Conservation (phyloP, 2,329 filamentous ascomycete genomes). For the Pyricularia pennisetigena region DNA sequence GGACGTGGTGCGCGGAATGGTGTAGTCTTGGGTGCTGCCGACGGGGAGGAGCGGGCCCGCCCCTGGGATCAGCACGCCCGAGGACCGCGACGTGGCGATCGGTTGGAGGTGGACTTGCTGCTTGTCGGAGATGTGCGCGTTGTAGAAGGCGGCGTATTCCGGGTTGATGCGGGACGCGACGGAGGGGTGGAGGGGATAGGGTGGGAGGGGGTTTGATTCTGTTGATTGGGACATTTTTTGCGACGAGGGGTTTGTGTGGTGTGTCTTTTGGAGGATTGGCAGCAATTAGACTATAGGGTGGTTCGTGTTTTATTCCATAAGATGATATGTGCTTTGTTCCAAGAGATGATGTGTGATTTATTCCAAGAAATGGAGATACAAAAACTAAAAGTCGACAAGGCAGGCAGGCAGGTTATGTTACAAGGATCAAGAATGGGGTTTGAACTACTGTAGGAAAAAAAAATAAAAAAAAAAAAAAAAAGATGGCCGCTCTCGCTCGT, state of each 20-base stretch:
- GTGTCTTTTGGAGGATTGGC: background rate
- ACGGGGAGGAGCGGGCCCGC: constrained; percentile 37
- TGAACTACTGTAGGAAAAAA: no score
- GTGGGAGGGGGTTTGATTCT: constrained; percentile 7
- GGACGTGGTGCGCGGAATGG: constrained; percentile 30
- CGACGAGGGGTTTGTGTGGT: background rate
- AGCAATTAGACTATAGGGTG: no score
- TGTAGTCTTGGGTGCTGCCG: constrained; percentile 32
- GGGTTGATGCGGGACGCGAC: constrained; percentile 33
- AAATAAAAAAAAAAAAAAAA: no score
- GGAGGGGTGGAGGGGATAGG: constrained; percentile 37
- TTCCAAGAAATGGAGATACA: background rate
- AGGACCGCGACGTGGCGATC: constrained; percentile 37
- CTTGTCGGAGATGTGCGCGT: constrained; percentile 35
- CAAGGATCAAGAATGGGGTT: background rate
- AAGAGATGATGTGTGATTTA: background rate
- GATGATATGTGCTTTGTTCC: no score
- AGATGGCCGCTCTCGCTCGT: background rate
- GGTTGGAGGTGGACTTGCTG: constrained; percentile 46
- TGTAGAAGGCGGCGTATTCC: constrained; percentile 43
- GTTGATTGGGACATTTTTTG: background rate
- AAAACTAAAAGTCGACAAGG: background rate
- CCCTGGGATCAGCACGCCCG: constrained; percentile 41
- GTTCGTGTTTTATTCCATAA: background rate
- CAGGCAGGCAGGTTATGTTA: background rate